phyloP scores from a whole-genome alignment of 1,284 basidiomycete species.

The Tilletia caries region DNA sequence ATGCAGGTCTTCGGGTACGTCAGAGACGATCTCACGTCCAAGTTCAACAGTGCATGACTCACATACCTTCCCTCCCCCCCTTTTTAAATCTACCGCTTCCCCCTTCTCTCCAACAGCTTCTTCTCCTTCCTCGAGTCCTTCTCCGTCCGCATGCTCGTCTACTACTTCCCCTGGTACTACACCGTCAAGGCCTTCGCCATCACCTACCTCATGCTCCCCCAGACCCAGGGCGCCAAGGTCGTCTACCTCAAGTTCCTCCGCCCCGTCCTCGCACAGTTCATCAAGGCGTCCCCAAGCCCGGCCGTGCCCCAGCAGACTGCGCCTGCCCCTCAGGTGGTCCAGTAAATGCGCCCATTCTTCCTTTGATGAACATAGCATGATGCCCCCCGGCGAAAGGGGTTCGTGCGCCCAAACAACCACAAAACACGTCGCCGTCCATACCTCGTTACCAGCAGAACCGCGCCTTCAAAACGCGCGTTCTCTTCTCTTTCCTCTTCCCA shows the following conservation, averaged over 20 bases:
- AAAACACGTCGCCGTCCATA: no score
- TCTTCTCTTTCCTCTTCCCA: no score
- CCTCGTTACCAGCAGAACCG: no score
- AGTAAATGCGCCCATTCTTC: conserved; percentile 1
- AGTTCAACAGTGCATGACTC: background rate
- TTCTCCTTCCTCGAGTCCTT: conserved; percentile 53
- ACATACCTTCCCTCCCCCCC: background rate
- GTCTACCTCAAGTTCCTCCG: conserved; percentile 51
- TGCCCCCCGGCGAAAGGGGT: background rate
- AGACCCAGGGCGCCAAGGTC: conserved; percentile 61
- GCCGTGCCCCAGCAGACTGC: background rate
- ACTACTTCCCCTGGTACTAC: conserved; percentile 80
- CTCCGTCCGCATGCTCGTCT: conserved; percentile 40
- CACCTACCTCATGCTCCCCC: conserved; percentile 83
- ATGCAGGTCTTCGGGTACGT: conserved; percentile 6
- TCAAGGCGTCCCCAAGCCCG: background rate
- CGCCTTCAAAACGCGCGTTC: no score
- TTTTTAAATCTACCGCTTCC: no score
- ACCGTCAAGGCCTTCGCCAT: conserved; percentile 76
- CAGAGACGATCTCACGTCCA: background rate
- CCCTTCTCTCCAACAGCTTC: conserved; percentile 43
- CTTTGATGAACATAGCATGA: no score
- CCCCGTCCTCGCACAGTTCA: conserved; percentile 34
- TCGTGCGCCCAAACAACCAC: background rate
- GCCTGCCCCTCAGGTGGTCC: conserved; percentile 3